Percentiles rank a stretch among this genome's conserved stretches.
These are phyloP conservation scores for Pelomyxa schiedti DNA, from an alignment of 78 protist species.

Conservation along the genomic window DNA sequence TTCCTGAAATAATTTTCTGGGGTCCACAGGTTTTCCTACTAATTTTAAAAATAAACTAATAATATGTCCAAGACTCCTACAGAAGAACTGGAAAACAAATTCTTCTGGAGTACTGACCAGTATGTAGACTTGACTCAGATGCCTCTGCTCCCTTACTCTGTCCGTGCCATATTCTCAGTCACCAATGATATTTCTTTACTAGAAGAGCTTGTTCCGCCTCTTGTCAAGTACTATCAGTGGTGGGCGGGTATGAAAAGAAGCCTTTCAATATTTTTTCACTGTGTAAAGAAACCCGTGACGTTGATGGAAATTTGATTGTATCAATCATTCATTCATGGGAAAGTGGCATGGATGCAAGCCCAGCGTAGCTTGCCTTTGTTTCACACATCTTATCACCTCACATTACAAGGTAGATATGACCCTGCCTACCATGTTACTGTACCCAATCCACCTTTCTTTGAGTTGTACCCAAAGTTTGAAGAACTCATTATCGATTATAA, in stretches of 20 bases:
- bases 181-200: neutral
- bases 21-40: too few relatives aligned
- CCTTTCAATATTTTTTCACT: neutral
- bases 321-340: neutral
- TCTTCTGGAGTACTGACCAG: neutral
- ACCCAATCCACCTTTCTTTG: neutral
- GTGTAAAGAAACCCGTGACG: neutral
- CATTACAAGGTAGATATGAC: too few relatives aligned
- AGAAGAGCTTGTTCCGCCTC: neutral
- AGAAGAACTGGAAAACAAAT: too few relatives aligned
- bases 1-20: neutral
- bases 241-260: neutral
- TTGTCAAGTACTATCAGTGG: neutral
- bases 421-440: neutral
- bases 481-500: neutral
- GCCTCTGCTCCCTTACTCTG: neutral
- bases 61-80: neutral
- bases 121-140: neutral
- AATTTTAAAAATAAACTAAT: neutral
- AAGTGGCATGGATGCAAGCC: neutral
- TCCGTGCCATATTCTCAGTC: neutral
- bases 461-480: neutral
- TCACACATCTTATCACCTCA: too few relatives aligned
- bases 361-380: too few relatives aligned
- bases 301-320: neutral